Conservation (phyloP, 2,329 filamentous ascomycete species). For the Tolypocladium tundrense region DNA sequence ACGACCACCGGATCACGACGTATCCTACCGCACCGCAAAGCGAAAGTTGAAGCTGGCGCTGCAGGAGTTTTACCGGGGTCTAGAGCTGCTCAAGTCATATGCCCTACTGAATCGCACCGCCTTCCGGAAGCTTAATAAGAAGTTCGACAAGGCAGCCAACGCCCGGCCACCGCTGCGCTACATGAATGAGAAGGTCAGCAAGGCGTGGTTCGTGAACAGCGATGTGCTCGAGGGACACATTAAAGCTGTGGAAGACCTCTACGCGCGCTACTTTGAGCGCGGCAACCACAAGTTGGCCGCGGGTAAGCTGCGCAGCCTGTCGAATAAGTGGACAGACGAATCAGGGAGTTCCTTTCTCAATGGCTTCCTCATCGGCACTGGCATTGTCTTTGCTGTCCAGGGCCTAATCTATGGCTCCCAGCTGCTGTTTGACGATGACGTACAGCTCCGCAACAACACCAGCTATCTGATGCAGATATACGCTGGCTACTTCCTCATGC, state of each 20-base stretch:
- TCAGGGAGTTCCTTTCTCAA: slow-evolving; percentile 49
- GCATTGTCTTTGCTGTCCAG: slow-evolving; percentile 55
- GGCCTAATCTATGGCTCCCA: slow-evolving; percentile 51
- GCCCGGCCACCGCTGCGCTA: slow-evolving; percentile 69
- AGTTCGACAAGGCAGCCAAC: slow-evolving; percentile 87
- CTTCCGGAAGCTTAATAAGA: slow-evolving; percentile 97
- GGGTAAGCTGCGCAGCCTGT: slow-evolving; percentile 71
- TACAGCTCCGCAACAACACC: slow-evolving; percentile 39
- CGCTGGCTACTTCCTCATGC: slow-evolving; percentile 78
- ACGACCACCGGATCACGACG: slow-evolving; percentile 38
- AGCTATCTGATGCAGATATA: slow-evolving; percentile 80
- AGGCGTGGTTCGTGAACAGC: slow-evolving; percentile 84
- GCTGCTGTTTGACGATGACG: slow-evolving; percentile 40
- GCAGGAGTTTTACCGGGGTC: slow-evolving; percentile 83
- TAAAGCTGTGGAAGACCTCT: slow-evolving; percentile 75
- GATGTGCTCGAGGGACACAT: slow-evolving; percentile 75
- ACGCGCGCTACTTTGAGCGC: slow-evolving; percentile 86
- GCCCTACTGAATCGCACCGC: slow-evolving; percentile 83
- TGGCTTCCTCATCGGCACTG: slow-evolving; percentile 58
- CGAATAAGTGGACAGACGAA: slow-evolving; percentile 44
- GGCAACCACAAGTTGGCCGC: slow-evolving; percentile 88
- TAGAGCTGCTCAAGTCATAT: slow-evolving; percentile 89
- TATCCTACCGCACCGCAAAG: slow-evolving; percentile 81
- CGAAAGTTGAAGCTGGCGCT: slow-evolving; percentile 83
- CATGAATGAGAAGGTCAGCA: slow-evolving; percentile 85